phyloP scores from a whole-genome alignment of 352 stramenopile genomes.

The Blastocystis sp. region DNA sequence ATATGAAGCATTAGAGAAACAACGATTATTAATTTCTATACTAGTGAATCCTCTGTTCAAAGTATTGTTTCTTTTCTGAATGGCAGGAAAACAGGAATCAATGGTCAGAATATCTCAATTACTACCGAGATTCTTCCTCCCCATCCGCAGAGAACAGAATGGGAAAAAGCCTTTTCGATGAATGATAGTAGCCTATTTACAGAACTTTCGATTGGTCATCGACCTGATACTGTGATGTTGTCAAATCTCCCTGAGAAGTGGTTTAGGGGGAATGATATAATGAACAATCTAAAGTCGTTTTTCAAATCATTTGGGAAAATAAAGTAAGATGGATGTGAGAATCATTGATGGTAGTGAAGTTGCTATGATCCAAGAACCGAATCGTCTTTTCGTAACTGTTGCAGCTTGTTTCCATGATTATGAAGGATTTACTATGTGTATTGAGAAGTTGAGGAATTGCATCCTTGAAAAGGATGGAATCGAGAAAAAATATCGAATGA shows the following conservation, averaged over 20 bases:
- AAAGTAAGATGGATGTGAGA: not conserved
- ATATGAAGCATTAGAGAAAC: not conserved
- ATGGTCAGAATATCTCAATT: not conserved
- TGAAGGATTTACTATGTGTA: not conserved
- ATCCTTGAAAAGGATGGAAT: not conserved
- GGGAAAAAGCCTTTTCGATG: not conserved
- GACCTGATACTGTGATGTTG: constrained; percentile 21
- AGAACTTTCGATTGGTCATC: not conserved
- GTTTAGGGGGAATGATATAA: not conserved
- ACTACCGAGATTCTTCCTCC: not conserved
- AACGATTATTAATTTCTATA: not conserved
- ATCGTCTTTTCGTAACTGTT: not conserved
- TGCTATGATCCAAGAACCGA: not conserved
- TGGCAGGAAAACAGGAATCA: not conserved
- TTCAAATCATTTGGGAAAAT: not conserved
- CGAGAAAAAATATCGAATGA: not conserved
- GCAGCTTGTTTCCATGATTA: not conserved
- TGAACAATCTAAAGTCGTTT: not conserved
- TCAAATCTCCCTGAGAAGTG: constrained; percentile 1
- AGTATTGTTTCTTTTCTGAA: not conserved
- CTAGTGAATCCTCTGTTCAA: not conserved
- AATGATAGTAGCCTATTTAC: not conserved
- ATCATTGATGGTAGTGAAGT: not conserved
- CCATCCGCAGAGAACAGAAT: not conserved
- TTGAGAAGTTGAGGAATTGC: not conserved